Evolutionary conservation across 768 basidiomycete species (phyloP).

Genomic region (Royoungia palumana): DNA sequence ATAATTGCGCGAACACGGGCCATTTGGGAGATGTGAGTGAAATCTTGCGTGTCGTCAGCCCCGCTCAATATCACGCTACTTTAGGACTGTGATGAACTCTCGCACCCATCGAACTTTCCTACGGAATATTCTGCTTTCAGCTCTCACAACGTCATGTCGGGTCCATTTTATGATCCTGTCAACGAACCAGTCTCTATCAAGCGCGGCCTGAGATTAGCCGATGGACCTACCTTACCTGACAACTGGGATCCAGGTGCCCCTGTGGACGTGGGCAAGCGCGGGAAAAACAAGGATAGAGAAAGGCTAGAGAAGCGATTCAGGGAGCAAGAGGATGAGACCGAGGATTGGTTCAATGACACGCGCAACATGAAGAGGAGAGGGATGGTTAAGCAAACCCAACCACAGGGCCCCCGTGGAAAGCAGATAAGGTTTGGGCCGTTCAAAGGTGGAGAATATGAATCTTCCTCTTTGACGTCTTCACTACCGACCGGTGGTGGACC

Average conservation of each 20-base stretch:
- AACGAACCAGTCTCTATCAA: constrained; percentile 30
- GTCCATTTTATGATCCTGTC: constrained; percentile 60
- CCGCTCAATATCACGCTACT: background rate
- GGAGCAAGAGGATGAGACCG: constrained; percentile 54
- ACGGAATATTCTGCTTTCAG: constrained; percentile 68
- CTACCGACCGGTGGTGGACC: constrained; percentile 17
- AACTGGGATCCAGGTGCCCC: constrained; percentile 48
- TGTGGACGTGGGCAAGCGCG: constrained; percentile 63
- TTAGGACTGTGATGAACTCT: constrained; percentile 60
- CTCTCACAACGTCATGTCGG: constrained; percentile 52
- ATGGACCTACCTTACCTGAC: constrained; percentile 34
- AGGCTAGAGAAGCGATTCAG: constrained; percentile 51
- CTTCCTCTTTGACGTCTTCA: constrained; percentile 14
- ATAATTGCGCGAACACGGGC: constrained; percentile 69
- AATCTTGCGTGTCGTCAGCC: background rate
- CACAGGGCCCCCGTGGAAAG: constrained; percentile 23
- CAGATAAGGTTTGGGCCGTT: constrained; percentile 37
- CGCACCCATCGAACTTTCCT: constrained; percentile 40
- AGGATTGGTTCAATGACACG: constrained; percentile 61
- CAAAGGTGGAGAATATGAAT: constrained; percentile 27
- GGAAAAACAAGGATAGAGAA: constrained; percentile 56
- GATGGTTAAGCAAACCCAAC: constrained; percentile 12
- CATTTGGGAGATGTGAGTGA: constrained; percentile 77
- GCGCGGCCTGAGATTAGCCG: constrained; percentile 40
- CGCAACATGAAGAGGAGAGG: constrained; percentile 31